Percentiles rank a stretch among this genome's conserved stretches.
phyloP scores from a whole-genome alignment of 2,329 filamentous ascomycete species.

The Arthrobotrys entomopaga region DNA sequence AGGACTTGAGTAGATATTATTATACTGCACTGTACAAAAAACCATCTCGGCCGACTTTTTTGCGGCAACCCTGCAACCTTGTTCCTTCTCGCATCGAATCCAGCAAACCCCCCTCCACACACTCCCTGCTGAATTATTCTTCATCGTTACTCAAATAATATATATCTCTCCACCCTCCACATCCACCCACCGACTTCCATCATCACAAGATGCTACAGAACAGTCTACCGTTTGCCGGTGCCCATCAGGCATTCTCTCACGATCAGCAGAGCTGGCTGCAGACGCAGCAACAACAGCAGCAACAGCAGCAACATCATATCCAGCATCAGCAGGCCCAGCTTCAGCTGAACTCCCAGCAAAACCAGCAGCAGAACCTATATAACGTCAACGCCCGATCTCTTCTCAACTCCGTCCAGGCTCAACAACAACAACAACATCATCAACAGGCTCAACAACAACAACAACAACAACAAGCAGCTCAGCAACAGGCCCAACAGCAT shows the following conservation, averaged over 20 bases:
- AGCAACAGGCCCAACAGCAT: constrained; percentile 30
- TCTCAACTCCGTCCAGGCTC: constrained; percentile 38
- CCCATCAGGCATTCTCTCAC: constrained; percentile 58
- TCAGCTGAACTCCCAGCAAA: constrained; percentile 47
- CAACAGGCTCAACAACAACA: constrained; percentile 41
- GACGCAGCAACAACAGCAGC: constrained; percentile 56
- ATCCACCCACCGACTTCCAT: constrained; percentile 14
- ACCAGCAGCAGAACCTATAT: constrained; percentile 46
- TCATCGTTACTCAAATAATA: background rate
- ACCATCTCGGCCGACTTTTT: background rate
- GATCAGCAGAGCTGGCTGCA: constrained; percentile 58
- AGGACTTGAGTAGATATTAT: too few relatives aligned
- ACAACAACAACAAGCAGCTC: constrained; percentile 32
- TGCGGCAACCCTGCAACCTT: background rate
- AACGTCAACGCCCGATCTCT: constrained; percentile 43
- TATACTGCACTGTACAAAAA: too few relatives aligned
- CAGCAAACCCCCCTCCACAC: background rate
- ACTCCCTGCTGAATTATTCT: background rate
- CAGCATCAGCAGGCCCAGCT: constrained; percentile 55
- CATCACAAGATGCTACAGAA: constrained; percentile 52
- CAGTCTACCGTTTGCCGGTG: constrained; percentile 42
- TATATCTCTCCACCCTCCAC: constrained; percentile 5
- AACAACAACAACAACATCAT: constrained; percentile 44
- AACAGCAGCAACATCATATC: constrained; percentile 57
- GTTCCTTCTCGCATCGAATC: background rate